Evolutionary conservation across 352 stramenopile genomes (phyloP), one percentile per base, ranked within the genome.

Genomic region (Globisporangium echinulatum): DNA sequence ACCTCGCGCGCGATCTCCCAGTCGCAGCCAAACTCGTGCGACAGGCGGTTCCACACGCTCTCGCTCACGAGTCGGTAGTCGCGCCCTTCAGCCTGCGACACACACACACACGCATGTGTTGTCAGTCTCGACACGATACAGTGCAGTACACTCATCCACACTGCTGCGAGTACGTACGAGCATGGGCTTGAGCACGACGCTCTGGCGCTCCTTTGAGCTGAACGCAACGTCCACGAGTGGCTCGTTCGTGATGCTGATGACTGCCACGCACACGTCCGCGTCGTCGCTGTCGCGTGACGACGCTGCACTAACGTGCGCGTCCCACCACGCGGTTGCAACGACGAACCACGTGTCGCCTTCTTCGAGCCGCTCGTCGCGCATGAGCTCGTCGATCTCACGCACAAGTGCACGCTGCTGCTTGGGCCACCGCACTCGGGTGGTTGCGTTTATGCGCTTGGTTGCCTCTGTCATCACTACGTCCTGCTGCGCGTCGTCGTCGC

Each of bases 51-150:
- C 83, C 83, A 92, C 46, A 92, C 77, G 33, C 69, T 67, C 56
- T 87, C 69, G 56, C 79, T 91, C 57, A 92, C 83, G 0, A 90
- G 54, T 6, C 73, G 71, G 59, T 80, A 92, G 66, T 92, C 74
- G 14, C 53, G 67, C 7, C 68, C 72, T 64, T 92, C 83, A n/a
- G 75, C 74, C 78, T 47, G 39, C 17, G 54, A 36, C 13, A 46
- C n/a, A 25, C 50, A 47, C n/a, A 10, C 19, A 25, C 19, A 25
- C 19, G 19, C 19, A 25, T 25, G 19, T 25, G 19, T 25, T 25
- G 19, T 25, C 19, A 25, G 19, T 25, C 19, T 25, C 19, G 19
- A 25, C 19, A 25, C 19, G 19, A 25, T 25, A 25, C 19, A 25
- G 19, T 25, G 19, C 19, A 25, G 19, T 25, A 25, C 19, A 25